A percentile compares a stretch with the other conserved stretches of the same genome.
These are phyloP conservation scores for Balakata baccata DNA, from an alignment of 345 rosid species.

Conservation along the genomic window DNA sequence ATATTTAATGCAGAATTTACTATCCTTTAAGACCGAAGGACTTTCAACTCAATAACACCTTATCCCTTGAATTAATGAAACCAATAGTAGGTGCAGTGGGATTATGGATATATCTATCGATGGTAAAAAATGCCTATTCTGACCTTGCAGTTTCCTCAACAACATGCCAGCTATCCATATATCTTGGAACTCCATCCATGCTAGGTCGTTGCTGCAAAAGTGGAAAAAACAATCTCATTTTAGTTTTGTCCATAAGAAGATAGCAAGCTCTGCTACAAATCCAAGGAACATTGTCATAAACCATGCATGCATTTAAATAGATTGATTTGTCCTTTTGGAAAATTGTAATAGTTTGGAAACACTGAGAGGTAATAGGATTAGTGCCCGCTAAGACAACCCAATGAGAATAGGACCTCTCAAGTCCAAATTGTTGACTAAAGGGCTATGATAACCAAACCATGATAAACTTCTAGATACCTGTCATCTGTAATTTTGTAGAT, in stretches of 20 bases:
- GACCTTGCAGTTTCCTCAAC: slow-evolving; percentile 70
- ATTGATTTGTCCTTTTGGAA: slow-evolving; percentile 2
- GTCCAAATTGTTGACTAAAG: neutral
- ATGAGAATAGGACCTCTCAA: neutral
- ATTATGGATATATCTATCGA: neutral
- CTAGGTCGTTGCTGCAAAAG: slow-evolving; percentile 77
- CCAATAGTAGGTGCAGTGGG: neutral
- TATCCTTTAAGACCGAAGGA: neutral
- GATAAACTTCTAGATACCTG: too few relatives aligned
- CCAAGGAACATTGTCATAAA: neutral
- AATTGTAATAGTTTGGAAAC: neutral
- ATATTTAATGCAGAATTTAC: neutral
- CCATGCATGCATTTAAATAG: slow-evolving; percentile 7
- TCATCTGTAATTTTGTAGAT: too few relatives aligned
- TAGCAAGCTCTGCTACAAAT: neutral
- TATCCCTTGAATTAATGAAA: neutral
- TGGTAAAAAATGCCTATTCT: slow-evolving; percentile 9
- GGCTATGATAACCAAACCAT: too few relatives aligned
- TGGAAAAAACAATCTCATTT: neutral
- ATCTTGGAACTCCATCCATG: slow-evolving; percentile 64
- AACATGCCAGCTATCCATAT: slow-evolving; percentile 83
- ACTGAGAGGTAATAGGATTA: neutral
- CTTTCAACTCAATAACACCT: neutral
- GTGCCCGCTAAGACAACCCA: neutral
- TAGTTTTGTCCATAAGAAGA: neutral